Evolutionary conservation across 164 flowering plant species (phyloP), one percentile per base, ranked within the genome.

Genomic region (Vitis cinerea): DNA sequence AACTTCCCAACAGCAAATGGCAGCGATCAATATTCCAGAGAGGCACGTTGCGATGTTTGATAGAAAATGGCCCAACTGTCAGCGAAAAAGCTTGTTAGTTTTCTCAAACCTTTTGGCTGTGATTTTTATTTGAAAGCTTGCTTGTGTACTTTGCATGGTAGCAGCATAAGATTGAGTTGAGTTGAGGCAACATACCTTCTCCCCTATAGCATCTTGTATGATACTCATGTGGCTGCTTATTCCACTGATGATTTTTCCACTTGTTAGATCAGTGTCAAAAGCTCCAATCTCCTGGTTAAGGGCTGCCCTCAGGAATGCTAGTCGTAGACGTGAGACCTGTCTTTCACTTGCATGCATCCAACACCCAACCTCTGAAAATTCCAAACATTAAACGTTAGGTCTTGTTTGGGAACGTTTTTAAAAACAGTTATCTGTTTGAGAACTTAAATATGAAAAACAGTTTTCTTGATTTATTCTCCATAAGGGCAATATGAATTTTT

Each of bases 311-410:
- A 88, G 77, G 70, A 66, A 88, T 17, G 81, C 82, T 52, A 88
- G 59, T 71, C 90, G 72, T 30, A 86, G 10, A 9, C 83, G 75
- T 44, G 82, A 63, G 50, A 70, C 6, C 61, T 90, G 92, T 68
- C 95, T 77, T 70, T 86, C 87, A 56, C 92, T 83, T 55, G 92
- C 59, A 64, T 88, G 85, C 87, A 88, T 90, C 92, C 90, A 90
- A 66, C 95, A 86, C 53, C 88, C 89, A 27, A 84, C 71, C 83
- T 90, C 90, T 90, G 81, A 75, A 71, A 72, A 16, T 37, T 12
- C 30, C 30, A 23, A 23, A 71, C 44, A 3, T 37, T 37, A 37
- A 37, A 37, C 44, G 44, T 37, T 37, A 37, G 4, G 7, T 37
- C 4, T 37, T 37, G 44, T 37, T 37, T 37, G 44, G 7, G 44